phyloP scores from a whole-genome alignment of 2,329 filamentous ascomycete species.

The Fusarium veterinarium region DNA sequence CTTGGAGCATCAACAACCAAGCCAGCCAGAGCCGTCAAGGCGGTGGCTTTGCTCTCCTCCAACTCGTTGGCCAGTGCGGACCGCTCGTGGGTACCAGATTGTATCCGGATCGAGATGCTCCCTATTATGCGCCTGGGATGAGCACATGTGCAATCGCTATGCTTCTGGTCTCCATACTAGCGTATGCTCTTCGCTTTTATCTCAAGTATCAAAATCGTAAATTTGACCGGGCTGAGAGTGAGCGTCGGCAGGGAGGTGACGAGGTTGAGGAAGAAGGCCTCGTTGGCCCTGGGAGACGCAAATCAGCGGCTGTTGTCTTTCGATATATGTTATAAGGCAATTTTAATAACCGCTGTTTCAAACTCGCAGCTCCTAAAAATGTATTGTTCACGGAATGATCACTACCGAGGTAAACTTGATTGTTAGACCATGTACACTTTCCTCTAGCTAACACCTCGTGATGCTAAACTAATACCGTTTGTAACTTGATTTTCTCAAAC shows the following conservation, averaged over 20 bases:
- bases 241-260: constrained; percentile 33
- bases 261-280: constrained; percentile 55
- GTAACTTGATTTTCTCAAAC: neutral
- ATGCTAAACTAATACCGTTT: constrained; percentile 7
- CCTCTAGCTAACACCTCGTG: constrained; percentile 20
- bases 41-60: constrained; percentile 81
- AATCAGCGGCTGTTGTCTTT: constrained; percentile 48
- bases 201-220: constrained; percentile 63
- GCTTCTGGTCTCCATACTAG: constrained; percentile 68
- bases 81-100: constrained; percentile 76
- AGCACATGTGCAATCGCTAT: constrained; percentile 71
- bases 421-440: constrained; percentile 18
- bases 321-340: constrained; percentile 59
- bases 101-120: constrained; percentile 70
- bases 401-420: constrained; percentile 1
- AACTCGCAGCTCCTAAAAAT: neutral
- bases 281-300: constrained; percentile 48
- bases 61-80: constrained; percentile 83
- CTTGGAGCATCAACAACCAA: constrained; percentile 92
- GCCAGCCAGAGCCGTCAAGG: constrained; percentile 75
- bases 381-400: neutral
- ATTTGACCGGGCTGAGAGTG: constrained; percentile 52
- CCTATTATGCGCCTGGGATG: constrained; percentile 74
- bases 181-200: constrained; percentile 64
- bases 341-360: neutral